These are phyloP conservation scores for Spergularia marina DNA, from an alignment of 148 eudicot genomes.

Conservation along the genomic window DNA sequence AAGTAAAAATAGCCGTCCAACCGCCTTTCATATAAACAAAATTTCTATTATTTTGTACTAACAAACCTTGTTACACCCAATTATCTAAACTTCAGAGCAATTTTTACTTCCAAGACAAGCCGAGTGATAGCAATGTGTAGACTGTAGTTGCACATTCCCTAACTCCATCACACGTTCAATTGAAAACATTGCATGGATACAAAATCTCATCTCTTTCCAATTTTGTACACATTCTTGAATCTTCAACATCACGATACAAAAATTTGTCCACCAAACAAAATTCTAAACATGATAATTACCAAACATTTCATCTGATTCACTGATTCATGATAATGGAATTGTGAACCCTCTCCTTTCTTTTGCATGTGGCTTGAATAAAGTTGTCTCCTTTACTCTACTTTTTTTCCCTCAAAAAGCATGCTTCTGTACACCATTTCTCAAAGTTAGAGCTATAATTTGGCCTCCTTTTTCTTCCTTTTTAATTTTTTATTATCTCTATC, in stretches of 20 bases:
- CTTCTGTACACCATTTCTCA: constrained; percentile 24
- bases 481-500: neutral
- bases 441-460: constrained; percentile 8
- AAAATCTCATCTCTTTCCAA: neutral
- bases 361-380: constrained; percentile 30
- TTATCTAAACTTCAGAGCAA: neutral
- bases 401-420: constrained; percentile 28
- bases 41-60: too few species aligned
- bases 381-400: constrained; percentile 18
- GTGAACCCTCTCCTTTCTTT: constrained; percentile 9
- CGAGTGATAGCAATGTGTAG: neutral
- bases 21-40: too few species aligned
- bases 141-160: too few species aligned
- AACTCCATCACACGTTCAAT: constrained; percentile 1
- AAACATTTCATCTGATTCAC: constrained; percentile 14
- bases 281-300: neutral
- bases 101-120: neutral
- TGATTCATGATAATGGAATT: constrained; percentile 17
- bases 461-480: neutral
- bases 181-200: neutral
- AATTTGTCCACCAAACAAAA: constrained; percentile 21
- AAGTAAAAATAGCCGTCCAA: too few species aligned
- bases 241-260: too few species aligned
- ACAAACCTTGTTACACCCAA: too few species aligned
- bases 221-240: neutral